Percentiles rank a stretch among this genome's conserved stretches.
Evolutionary conservation across 441 rosid genomes (phyloP).

Genomic region (Hura crepitans): DNA sequence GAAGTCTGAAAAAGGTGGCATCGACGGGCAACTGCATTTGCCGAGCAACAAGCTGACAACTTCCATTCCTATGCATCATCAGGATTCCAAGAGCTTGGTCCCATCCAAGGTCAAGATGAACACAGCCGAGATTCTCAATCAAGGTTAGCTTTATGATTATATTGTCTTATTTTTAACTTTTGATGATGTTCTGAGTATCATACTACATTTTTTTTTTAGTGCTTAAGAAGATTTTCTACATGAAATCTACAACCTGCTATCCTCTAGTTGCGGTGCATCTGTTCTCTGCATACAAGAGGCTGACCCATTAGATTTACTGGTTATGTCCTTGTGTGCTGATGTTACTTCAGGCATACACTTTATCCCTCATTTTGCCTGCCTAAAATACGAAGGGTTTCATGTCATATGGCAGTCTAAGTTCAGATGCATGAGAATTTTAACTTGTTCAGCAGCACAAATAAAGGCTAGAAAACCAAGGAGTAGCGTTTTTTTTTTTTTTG

Average conservation of each 20-base stretch:
- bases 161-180: background rate
- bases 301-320: background rate
- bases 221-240: background rate
- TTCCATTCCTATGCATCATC: constrained; percentile 28
- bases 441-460: no score
- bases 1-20: constrained; percentile 43
- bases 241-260: background rate
- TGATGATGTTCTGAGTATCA: background rate
- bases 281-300: background rate
- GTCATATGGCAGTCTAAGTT: no score
- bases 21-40: constrained; percentile 37
- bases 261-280: background rate
- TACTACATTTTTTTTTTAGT: background rate
- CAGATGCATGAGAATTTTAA: no score
- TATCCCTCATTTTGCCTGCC: background rate
- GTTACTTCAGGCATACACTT: background rate
- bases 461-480: no score
- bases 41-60: constrained; percentile 32
- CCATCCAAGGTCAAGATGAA: constrained; percentile 36
- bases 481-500: no score
- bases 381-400: background rate
- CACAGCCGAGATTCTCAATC: constrained; percentile 36
- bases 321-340: background rate
- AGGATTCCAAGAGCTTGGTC: constrained; percentile 42
- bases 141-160: constrained; percentile 39